A percentile compares a stretch with the other conserved stretches of the same genome.
Conservation (phyloP, 345 rosid genomes). For the Citrus australasica region DNA sequence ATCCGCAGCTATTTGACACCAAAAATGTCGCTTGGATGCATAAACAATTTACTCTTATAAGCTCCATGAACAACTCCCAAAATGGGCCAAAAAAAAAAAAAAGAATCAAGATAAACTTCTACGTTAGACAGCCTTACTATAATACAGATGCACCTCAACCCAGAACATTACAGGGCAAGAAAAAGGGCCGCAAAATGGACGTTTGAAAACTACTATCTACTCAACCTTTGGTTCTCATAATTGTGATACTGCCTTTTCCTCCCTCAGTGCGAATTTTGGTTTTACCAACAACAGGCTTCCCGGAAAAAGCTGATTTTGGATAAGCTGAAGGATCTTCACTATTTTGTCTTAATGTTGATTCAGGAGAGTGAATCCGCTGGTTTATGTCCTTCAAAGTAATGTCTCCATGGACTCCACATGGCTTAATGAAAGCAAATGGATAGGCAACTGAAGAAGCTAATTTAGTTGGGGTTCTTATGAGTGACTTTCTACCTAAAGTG, state of each 20-base stretch:
- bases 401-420: slow-evolving; percentile 85
- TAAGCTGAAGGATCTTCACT: slow-evolving; percentile 51
- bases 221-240: slow-evolving; percentile 92
- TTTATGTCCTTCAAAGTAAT: slow-evolving; percentile 96
- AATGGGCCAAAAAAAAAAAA: not conserved
- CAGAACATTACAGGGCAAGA: slow-evolving; percentile 12
- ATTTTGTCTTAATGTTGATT: slow-evolving; percentile 47
- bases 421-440: slow-evolving; percentile 94
- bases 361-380: slow-evolving; percentile 74
- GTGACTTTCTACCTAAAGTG: slow-evolving; percentile 65
- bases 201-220: slow-evolving; percentile 10
- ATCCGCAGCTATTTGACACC: slow-evolving; percentile 18
- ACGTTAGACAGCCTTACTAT: slow-evolving; percentile 17
- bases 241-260: slow-evolving; percentile 97
- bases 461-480: slow-evolving; percentile 60
- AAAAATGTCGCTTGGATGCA: slow-evolving; percentile 26
- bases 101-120: slow-evolving; percentile 11
- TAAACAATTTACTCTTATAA: slow-evolving; percentile 24
- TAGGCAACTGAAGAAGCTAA: slow-evolving; percentile 75
- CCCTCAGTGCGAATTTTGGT: slow-evolving; percentile 97
- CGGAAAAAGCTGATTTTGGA: slow-evolving; percentile 95
- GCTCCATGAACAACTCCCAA: slow-evolving; percentile 16
- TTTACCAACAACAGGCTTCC: slow-evolving; percentile 97
- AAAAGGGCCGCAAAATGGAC: slow-evolving; percentile 21
- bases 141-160: slow-evolving; percentile 24